phyloP scores from a whole-genome alignment of 495 filamentous ascomycete species.

The Neurospora tetraspora region DNA sequence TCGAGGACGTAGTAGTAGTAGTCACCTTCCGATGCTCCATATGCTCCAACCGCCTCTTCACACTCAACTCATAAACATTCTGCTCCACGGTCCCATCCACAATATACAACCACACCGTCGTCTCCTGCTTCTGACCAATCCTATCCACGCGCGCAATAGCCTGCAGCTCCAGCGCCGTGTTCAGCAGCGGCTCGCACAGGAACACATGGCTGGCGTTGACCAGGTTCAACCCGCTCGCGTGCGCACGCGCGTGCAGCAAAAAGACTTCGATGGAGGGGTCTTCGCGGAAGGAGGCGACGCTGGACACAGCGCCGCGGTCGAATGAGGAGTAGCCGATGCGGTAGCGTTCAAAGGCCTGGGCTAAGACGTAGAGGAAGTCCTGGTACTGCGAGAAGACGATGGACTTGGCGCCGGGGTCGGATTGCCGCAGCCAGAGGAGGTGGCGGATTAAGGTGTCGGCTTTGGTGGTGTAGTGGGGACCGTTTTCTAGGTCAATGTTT shows the following conservation, averaged over 20 bases:
- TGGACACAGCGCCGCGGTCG: slow-evolving; percentile 37
- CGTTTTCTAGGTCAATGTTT: slow-evolving; percentile 57
- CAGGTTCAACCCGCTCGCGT: slow-evolving; percentile 80
- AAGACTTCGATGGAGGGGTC: slow-evolving; percentile 75
- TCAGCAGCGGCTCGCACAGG: slow-evolving; percentile 85
- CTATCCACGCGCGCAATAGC: slow-evolving; percentile 89
- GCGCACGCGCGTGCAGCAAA: slow-evolving; percentile 76
- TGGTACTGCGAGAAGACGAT: slow-evolving; percentile 80
- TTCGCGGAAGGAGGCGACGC: slow-evolving; percentile 62
- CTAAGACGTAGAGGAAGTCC: slow-evolving; percentile 68
- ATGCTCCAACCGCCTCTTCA: slow-evolving; percentile 64
- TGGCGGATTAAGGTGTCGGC: slow-evolving; percentile 77
- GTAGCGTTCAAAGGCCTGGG: slow-evolving; percentile 52
- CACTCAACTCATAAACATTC: slow-evolving; percentile 77
- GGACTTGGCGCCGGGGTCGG: slow-evolving; percentile 81
- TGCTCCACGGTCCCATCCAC: slow-evolving; percentile 82
- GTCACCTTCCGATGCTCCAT: slow-evolving; percentile 39
- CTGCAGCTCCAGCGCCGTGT: slow-evolving; percentile 86
- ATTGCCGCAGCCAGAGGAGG: slow-evolving; percentile 69
- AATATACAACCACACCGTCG: slow-evolving; percentile 93
- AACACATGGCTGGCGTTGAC: slow-evolving; percentile 92
- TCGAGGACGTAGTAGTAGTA: neutral
- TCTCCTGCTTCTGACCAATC: slow-evolving; percentile 79
- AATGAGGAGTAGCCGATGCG: slow-evolving; percentile 64
- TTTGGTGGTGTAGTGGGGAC: slow-evolving; percentile 72